These are phyloP conservation scores for Fusarium haematococcum DNA, from an alignment of 2,329 filamentous ascomycete genomes.

Conservation along the genomic window DNA sequence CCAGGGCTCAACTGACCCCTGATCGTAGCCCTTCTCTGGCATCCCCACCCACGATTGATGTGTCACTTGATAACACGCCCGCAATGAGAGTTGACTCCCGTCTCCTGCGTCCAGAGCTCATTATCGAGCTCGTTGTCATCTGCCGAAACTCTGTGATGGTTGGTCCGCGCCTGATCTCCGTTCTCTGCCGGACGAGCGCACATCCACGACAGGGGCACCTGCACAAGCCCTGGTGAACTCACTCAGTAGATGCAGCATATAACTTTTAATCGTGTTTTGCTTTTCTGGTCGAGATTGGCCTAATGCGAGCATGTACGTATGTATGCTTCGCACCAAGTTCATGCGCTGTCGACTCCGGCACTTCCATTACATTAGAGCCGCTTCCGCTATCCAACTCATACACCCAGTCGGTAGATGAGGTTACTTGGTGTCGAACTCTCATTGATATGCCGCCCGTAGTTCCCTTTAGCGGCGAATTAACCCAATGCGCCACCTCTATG, in stretches of 20 bases:
- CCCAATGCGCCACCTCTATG: conserved; percentile 3
- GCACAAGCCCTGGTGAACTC: background rate
- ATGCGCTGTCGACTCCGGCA: background rate
- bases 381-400: background rate
- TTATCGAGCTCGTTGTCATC: background rate
- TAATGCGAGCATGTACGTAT: background rate
- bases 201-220: background rate
- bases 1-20: conserved; percentile 17
- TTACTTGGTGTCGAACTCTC: background rate
- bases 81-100: background rate
- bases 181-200: background rate
- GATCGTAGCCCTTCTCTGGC: conserved; percentile 4
- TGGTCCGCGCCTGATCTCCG: background rate
- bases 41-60: conserved; percentile 10
- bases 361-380: background rate
- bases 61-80: background rate
- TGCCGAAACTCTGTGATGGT: background rate
- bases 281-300: conserved; percentile 13
- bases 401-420: background rate
- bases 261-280: conserved; percentile 5
- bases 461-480: background rate
- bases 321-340: conserved; percentile 1
- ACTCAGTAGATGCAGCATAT: background rate
- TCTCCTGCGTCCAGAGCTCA: background rate
- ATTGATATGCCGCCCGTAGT: background rate